phyloP scores from a whole-genome alignment of 805 yeast species.

The Wickerhamiella domercqiae region DNA sequence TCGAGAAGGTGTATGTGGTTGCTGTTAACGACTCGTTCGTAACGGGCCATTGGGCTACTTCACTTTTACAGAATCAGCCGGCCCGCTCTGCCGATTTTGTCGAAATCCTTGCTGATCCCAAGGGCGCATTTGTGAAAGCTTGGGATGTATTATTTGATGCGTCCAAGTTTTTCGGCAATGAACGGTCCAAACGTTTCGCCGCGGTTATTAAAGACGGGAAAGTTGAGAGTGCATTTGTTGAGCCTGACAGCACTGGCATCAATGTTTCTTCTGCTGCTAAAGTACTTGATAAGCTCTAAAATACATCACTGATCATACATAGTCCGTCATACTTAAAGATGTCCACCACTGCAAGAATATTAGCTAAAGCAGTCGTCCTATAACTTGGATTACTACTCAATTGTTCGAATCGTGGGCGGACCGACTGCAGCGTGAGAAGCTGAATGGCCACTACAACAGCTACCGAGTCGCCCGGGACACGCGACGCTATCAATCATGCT shows the following conservation, averaged over 20 bases:
- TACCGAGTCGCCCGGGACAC: background rate
- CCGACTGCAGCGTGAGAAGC: no score
- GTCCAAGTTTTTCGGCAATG: slow-evolving; percentile 55
- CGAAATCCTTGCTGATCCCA: slow-evolving; percentile 60
- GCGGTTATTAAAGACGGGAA: slow-evolving; percentile 60
- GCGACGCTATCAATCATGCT: slow-evolving; percentile 19
- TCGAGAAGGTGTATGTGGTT: slow-evolving; percentile 43
- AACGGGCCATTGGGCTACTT: slow-evolving; percentile 60
- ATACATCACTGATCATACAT: background rate
- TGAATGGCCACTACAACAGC: slow-evolving; percentile 3
- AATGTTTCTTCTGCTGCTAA: slow-evolving; percentile 25
- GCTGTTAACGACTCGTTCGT: slow-evolving; percentile 84
- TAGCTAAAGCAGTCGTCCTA: no score
- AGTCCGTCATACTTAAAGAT: no score
- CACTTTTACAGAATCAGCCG: slow-evolving; percentile 11
- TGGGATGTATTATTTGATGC: slow-evolving; percentile 66
- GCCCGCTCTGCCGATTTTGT: slow-evolving; percentile 26
- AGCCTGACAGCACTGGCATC: slow-evolving; percentile 68
- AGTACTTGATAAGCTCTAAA: slow-evolving; percentile 19
- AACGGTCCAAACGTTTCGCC: slow-evolving; percentile 63
- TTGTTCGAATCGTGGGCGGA: no score
- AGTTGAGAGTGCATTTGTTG: slow-evolving; percentile 51
- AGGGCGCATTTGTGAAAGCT: slow-evolving; percentile 51
- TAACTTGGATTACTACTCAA: no score
- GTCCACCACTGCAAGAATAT: background rate